Evolutionary conservation across 805 yeast genomes (phyloP), one percentile per base, ranked within the genome.

Genomic region (Pichia exigua): DNA sequence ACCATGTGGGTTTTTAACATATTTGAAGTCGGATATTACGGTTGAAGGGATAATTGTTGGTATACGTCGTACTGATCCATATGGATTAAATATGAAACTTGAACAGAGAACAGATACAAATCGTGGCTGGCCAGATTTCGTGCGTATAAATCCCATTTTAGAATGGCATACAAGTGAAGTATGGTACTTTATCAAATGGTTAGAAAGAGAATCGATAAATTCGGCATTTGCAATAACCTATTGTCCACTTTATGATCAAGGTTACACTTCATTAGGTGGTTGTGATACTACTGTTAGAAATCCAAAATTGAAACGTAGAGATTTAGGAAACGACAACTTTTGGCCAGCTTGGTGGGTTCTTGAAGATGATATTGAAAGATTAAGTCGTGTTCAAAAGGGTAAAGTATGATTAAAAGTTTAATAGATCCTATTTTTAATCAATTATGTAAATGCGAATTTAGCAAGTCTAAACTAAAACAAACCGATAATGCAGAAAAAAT

Each of bases 221-320:
- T 42, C 75, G 75, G 3, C 35, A 11, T 49, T 52, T 24, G 22
- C 28, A 22, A 49, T 55, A 13, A 32, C 44, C 8, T 90, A 92
- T 64, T 92, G 98, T 64, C 59, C 63, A 2, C 69, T 94, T 51
- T 94, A 94, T 61, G 95, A 86, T 58, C 51, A 59, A 39, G 99
- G 99, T 0, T 94, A 85, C 62, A 91, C 99, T 1, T 87, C 96
- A 1, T 67, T 94, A 20, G 99, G 99, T 2, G 94, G 96, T 0
- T 70, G 81, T 1, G 69, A 77, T 50, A 77, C 81, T 43, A 92
- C 99, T 0, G 60, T 76, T 2, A 81, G 78, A 35, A 94, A 94
- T 64, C 96, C 95, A 13, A 73, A 70, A 50, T 65, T 86, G 47
- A 60, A 59, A 27, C 57, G 55, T 12, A 38, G 41, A 32, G 46